phyloP scores from a whole-genome alignment of 768 basidiomycete genomes.

The Asterophora lycoperdoides region DNA sequence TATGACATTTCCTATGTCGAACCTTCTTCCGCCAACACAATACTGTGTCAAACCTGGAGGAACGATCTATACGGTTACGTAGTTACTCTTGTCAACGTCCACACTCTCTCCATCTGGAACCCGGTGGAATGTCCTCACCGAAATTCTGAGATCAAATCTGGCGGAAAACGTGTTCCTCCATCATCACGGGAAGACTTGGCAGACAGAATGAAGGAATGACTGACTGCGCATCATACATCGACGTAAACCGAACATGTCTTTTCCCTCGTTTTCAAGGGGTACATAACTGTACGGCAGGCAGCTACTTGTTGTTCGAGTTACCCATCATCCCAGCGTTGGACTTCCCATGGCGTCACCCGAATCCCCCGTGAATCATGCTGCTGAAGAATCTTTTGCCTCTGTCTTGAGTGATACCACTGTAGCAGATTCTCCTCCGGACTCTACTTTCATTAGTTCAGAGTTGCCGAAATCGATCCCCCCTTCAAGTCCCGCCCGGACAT shows the following conservation, averaged over 20 bases:
- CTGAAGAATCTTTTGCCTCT: neutral
- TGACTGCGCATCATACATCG: neutral
- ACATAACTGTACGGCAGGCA: neutral
- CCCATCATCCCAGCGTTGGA: no score
- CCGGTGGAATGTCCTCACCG: neutral
- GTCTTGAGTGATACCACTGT: no score
- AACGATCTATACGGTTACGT: no score
- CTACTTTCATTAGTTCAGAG: no score
- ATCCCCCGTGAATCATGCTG: neutral
- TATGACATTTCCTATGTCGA: no score
- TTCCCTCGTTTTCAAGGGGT: neutral
- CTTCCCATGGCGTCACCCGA: neutral
- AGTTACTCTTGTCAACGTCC: no score
- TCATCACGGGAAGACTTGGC: neutral
- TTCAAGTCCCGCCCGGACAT: slow-evolving; percentile 24
- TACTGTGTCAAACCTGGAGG: no score
- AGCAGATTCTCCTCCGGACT: no score
- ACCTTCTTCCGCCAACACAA: no score
- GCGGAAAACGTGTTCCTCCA: neutral
- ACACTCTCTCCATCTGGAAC: neutral
- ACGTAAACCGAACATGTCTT: neutral
- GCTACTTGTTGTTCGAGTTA: no score
- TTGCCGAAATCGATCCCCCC: slow-evolving; percentile 9
- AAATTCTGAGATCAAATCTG: neutral
- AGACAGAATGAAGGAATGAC: neutral